Conservation (phyloP, 1,284 basidiomycete species). For the Termitomyces sp. region DNA sequence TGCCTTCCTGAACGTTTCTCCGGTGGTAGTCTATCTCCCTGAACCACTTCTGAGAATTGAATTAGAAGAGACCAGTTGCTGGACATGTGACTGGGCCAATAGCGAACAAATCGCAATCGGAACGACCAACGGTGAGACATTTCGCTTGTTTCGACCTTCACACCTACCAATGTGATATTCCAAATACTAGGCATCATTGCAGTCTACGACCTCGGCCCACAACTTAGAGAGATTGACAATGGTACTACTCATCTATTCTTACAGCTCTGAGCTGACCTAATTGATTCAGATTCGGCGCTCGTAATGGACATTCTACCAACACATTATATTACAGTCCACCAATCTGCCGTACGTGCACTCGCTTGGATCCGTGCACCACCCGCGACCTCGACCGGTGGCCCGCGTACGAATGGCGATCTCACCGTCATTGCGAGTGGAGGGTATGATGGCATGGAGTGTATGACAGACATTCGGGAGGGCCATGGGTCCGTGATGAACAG, state of each 20-base stretch:
- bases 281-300: slow-evolving; percentile 16
- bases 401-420: slow-evolving; percentile 50
- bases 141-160: background rate
- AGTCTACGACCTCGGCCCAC: slow-evolving; percentile 64
- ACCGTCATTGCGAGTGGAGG: slow-evolving; percentile 70
- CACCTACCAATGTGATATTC: background rate
- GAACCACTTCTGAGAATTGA: slow-evolving; percentile 67
- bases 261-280: background rate
- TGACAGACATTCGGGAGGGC: slow-evolving; percentile 71
- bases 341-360: slow-evolving; percentile 72
- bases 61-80: slow-evolving; percentile 66
- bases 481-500: slow-evolving; percentile 63
- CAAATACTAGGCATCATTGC: slow-evolving; percentile 58
- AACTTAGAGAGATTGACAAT: slow-evolving; percentile 31
- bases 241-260: slow-evolving; percentile 20
- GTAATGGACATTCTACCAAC: slow-evolving; percentile 54
- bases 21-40: slow-evolving; percentile 46
- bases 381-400: slow-evolving; percentile 39
- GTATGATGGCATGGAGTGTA: slow-evolving; percentile 69
- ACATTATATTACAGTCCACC: slow-evolving; percentile 68
- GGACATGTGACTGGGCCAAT: slow-evolving; percentile 83
- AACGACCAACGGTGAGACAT: slow-evolving; percentile 65
- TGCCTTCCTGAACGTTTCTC: background rate
- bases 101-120: slow-evolving; percentile 76
- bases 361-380: slow-evolving; percentile 69